phyloP scores from a whole-genome alignment of 805 yeast species.

The Kockiozyma suomiensis region DNA sequence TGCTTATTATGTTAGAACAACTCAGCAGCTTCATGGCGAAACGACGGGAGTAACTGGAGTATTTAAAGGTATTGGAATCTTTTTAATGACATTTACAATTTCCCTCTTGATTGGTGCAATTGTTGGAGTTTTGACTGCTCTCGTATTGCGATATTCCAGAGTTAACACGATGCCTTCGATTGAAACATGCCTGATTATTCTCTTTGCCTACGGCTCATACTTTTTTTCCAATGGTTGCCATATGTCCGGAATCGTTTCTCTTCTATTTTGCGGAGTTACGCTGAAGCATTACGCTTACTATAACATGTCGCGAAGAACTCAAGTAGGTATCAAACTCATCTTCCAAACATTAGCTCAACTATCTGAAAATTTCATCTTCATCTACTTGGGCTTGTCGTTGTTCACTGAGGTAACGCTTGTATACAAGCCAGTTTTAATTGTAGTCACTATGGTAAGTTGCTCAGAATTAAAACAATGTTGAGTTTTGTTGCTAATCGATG shows the following conservation, averaged over 20 bases:
- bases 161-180: slow-evolving; percentile 94
- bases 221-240: slow-evolving; percentile 98
- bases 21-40: slow-evolving; percentile 92
- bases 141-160: slow-evolving; percentile 87
- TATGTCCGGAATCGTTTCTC: slow-evolving; percentile 84
- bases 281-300: slow-evolving; percentile 95
- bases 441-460: slow-evolving; percentile 73
- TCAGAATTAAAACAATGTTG: not conserved
- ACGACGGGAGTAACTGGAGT: slow-evolving; percentile 72
- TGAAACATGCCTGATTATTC: slow-evolving; percentile 87
- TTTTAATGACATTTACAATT: slow-evolving; percentile 89
- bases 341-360: slow-evolving; percentile 93
- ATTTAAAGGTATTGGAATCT: slow-evolving; percentile 91
- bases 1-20: slow-evolving; percentile 56
- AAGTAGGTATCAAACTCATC: slow-evolving; percentile 91
- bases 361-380: slow-evolving; percentile 94
- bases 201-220: slow-evolving; percentile 93
- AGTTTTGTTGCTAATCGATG: not conserved
- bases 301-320: slow-evolving; percentile 96
- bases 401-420: slow-evolving; percentile 96
- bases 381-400: slow-evolving; percentile 87
- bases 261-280: slow-evolving; percentile 94
- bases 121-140: slow-evolving; percentile 85
- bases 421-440: slow-evolving; percentile 89
- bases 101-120: slow-evolving; percentile 87